Percentiles rank a stretch among this genome's conserved stretches.
Evolutionary conservation across 2,329 filamentous ascomycete species (phyloP).

Genomic region (Beauveria caledonica): DNA sequence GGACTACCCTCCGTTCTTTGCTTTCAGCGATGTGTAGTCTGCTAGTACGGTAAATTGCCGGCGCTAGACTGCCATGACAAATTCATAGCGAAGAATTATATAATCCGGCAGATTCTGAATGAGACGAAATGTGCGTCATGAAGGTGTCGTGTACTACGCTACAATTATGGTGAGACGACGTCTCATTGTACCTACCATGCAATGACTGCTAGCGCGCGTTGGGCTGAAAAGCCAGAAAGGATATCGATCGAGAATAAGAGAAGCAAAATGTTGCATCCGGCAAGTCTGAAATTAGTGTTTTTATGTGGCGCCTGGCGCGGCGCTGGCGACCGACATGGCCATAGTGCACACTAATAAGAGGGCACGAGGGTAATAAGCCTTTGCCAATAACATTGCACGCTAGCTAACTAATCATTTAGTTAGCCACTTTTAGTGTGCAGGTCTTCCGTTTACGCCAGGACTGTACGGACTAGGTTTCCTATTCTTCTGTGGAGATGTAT

Average conservation of each 20-base stretch:
- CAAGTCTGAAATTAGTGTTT: not conserved
- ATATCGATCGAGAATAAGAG: not conserved
- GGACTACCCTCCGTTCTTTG: constrained; percentile 26
- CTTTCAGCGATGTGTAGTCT: constrained; percentile 28
- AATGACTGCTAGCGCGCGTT: too few relatives aligned
- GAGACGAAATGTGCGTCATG: not conserved
- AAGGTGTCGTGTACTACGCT: not conserved
- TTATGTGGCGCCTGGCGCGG: not conserved
- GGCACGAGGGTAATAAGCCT: too few relatives aligned
- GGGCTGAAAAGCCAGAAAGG: too few relatives aligned
- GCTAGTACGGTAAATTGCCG: not conserved
- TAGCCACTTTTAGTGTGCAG: not conserved
- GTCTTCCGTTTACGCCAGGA: not conserved
- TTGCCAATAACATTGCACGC: too few relatives aligned
- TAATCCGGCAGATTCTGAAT: not conserved
- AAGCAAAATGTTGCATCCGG: not conserved
- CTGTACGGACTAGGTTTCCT: not conserved
- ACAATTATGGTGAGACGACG: not conserved
- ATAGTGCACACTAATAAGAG: not conserved
- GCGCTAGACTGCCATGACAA: not conserved
- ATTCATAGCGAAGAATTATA: not conserved
- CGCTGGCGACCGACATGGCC: not conserved
- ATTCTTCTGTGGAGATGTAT: not conserved
- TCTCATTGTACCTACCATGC: not conserved
- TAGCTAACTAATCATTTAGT: too few relatives aligned